These are phyloP conservation scores for Rhizophagus clarus DNA, from an alignment of 192 early-diverging fungal genomes.

Conservation along the genomic window DNA sequence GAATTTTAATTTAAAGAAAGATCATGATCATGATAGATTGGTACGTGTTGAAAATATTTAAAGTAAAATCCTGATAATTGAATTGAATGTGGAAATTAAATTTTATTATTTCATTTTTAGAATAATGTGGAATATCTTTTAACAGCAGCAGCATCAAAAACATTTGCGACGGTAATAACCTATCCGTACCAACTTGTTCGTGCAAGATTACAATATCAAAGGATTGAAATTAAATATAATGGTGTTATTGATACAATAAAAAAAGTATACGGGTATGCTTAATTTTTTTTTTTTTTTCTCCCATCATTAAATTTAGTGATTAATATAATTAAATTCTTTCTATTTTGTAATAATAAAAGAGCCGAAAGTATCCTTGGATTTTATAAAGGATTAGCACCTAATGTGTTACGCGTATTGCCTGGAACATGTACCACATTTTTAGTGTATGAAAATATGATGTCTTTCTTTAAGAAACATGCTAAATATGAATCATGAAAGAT, in stretches of 20 bases:
- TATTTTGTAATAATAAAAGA: constrained; percentile 29
- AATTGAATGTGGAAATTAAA: too few species aligned
- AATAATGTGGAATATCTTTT: constrained; percentile 72
- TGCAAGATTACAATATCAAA: constrained; percentile 77
- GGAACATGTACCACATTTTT: constrained; percentile 95
- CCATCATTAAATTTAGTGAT: neutral
- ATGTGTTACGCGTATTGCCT: constrained; percentile 86
- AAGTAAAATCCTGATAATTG: neutral
- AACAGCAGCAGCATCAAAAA: constrained; percentile 87
- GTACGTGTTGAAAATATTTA: neutral
- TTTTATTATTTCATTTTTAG: neutral
- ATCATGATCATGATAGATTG: constrained; percentile 27
- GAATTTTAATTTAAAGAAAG: constrained; percentile 28
- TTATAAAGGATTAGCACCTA: constrained; percentile 91
- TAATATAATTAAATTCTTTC: neutral
- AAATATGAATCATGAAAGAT: constrained; percentile 26
- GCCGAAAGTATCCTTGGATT: constrained; percentile 81
- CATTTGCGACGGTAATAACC: constrained; percentile 82
- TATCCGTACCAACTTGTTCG: constrained; percentile 94
- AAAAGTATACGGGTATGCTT: constrained; percentile 64
- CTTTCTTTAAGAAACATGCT: constrained; percentile 62
- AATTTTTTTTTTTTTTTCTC: neutral
- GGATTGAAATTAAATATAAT: constrained; percentile 56
- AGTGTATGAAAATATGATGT: constrained; percentile 84
- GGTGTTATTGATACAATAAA: constrained; percentile 71